phyloP scores from a whole-genome alignment of 2,329 filamentous ascomycete species.

The Sporothrix luriei region DNA sequence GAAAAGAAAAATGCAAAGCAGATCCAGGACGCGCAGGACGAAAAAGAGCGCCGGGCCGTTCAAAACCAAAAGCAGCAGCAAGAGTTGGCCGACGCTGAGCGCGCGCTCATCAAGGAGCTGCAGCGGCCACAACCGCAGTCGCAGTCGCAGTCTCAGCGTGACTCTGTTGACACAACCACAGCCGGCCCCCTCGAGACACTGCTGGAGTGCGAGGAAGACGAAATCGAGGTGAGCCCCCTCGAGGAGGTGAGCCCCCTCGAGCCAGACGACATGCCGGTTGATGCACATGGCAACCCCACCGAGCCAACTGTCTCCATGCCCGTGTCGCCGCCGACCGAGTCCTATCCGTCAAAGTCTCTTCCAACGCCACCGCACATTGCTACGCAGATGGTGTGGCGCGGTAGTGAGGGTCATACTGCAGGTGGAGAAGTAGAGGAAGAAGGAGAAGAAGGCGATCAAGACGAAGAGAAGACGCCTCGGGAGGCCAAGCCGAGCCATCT shows the following conservation, averaged over 20 bases:
- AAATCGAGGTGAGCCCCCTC: slow-evolving; percentile 26
- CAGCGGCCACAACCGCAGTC: not conserved
- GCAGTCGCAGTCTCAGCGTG: not conserved
- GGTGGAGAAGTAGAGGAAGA: not conserved
- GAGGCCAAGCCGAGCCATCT: too few species aligned
- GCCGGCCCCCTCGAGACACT: not conserved
- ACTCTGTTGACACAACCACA: not conserved
- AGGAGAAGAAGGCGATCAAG: not conserved
- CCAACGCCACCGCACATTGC: slow-evolving; percentile 31
- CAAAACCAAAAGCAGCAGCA: slow-evolving; percentile 3
- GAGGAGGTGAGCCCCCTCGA: slow-evolving; percentile 28
- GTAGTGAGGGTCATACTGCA: slow-evolving; percentile 22
- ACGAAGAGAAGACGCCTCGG: not conserved
- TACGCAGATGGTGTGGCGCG: slow-evolving; percentile 33
- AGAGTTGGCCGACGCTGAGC: slow-evolving; percentile 8
- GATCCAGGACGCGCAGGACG: slow-evolving; percentile 5
- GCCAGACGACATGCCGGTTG: not conserved
- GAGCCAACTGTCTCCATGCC: not conserved
- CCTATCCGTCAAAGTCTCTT: slow-evolving; percentile 15
- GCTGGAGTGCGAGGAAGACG: slow-evolving; percentile 16
- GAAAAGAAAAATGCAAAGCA: slow-evolving; percentile 31
- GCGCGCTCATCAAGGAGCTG: slow-evolving; percentile 8
- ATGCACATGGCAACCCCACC: not conserved
- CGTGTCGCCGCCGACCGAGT: slow-evolving; percentile 27
- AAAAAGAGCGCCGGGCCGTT: slow-evolving; percentile 28